These are phyloP conservation scores for Phytophthora crassamura DNA, from an alignment of 352 stramenopile species.

Conservation along the genomic window DNA sequence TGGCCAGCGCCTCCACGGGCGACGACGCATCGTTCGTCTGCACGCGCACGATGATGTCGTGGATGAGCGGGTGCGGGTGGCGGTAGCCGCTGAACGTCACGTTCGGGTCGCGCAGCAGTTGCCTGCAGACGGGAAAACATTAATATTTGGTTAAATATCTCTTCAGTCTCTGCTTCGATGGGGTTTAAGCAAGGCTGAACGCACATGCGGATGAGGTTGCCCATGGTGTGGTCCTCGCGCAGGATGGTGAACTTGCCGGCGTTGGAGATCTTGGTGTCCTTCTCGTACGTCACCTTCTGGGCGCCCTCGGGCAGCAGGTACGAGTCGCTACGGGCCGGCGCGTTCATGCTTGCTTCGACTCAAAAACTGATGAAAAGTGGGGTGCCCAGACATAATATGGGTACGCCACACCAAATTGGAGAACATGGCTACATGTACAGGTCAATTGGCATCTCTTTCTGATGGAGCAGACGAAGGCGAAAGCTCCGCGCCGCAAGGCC, in stretches of 20 bases:
- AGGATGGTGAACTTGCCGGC: conserved; percentile 98
- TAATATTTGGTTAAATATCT: background rate
- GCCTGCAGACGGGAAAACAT: conserved; percentile 41
- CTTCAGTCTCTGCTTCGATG: background rate
- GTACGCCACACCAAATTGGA: no score
- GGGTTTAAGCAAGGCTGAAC: conserved; percentile 13
- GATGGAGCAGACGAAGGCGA: conserved; percentile 18
- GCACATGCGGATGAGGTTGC: conserved; percentile 98
- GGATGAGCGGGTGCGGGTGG: conserved; percentile 96
- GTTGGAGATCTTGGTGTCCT: conserved; percentile 98
- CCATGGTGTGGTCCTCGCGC: conserved; percentile 98
- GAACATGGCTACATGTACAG: background rate
- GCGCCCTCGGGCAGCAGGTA: conserved; percentile 87
- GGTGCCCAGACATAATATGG: background rate
- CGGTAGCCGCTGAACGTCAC: conserved; percentile 96
- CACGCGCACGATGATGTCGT: conserved; percentile 96
- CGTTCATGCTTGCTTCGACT: conserved; percentile 65
- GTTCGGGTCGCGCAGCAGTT: conserved; percentile 89
- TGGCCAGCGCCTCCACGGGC: conserved; percentile 80
- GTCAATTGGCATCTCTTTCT: conserved; percentile 10
- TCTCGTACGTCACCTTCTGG: conserved; percentile 95
- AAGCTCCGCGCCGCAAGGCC: background rate
- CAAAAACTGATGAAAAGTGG: conserved; percentile 2
- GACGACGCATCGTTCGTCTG: conserved; percentile 90
- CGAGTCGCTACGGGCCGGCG: conserved; percentile 82